Evolutionary conservation across 768 basidiomycete genomes (phyloP).

Genomic region (Collybia nuda): DNA sequence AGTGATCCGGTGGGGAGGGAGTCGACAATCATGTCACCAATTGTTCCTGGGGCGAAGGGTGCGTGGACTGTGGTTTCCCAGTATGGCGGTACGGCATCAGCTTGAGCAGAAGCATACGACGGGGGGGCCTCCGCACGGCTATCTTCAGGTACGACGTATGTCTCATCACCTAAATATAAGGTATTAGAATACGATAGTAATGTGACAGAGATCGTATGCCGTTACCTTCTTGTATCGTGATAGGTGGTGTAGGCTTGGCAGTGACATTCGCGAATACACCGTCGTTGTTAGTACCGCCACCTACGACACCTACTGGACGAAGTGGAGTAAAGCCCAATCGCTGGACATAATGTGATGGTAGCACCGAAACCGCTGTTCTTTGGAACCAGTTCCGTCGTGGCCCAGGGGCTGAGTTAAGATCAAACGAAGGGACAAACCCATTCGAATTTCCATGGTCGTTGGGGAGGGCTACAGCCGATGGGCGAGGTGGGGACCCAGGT

Average conservation of each 20-base stretch:
- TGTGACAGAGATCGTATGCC: conserved; percentile 16
- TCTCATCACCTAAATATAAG: conserved; percentile 55
- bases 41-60: conserved; percentile 60
- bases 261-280: conserved; percentile 96
- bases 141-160: conserved; percentile 82
- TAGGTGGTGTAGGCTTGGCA: conserved; percentile 74
- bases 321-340: conserved; percentile 43
- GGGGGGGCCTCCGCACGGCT: conserved; percentile 83
- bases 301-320: conserved; percentile 45
- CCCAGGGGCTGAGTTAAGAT: conserved; percentile 26
- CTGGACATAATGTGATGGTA: conserved; percentile 51
- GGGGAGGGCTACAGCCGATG: conserved; percentile 62
- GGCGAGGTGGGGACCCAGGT: conserved; percentile 77
- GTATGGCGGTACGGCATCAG: conserved; percentile 96
- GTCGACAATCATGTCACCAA: conserved; percentile 88
- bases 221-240: conserved; percentile 59
- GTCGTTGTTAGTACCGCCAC: conserved; percentile 74
- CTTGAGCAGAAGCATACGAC: conserved; percentile 88
- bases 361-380: conserved; percentile 51
- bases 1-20: conserved; percentile 79
- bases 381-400: conserved; percentile 52
- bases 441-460: conserved; percentile 77
- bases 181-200: neutral
- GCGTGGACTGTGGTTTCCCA: conserved; percentile 98
- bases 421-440: conserved; percentile 57